A percentile compares a stretch with the other conserved stretches of the same genome.
phyloP scores from a whole-genome alignment of 2,329 filamentous ascomycete genomes.

The Eurotiales sp. region DNA sequence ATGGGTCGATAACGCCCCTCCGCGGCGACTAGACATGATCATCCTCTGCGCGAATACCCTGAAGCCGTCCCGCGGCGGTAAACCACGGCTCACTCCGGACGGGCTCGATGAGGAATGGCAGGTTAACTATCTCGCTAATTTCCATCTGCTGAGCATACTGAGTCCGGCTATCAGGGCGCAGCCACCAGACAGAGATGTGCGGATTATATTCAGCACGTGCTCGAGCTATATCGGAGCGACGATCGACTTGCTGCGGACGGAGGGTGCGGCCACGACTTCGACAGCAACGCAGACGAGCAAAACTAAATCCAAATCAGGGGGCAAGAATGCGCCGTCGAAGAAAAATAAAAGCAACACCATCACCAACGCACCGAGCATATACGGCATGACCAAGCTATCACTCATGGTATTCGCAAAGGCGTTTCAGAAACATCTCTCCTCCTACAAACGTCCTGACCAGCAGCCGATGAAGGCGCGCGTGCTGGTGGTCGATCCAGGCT shows the following conservation, averaged over 20 bases:
- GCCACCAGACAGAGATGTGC: conserved; percentile 87
- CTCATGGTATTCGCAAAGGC: conserved; percentile 85
- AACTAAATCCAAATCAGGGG: conserved; percentile 30
- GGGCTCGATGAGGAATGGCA: conserved; percentile 89
- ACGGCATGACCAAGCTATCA: conserved; percentile 66
- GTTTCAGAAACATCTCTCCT: conserved; percentile 86
- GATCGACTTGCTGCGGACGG: conserved; percentile 46
- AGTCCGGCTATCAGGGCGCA: conserved; percentile 87
- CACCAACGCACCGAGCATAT: conserved; percentile 40
- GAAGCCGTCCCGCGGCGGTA: conserved; percentile 51
- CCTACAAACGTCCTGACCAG: conserved; percentile 78
- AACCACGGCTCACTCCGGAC: conserved; percentile 61
- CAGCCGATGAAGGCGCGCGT: conserved; percentile 79
- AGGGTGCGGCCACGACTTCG: not conserved
- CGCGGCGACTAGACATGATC: conserved; percentile 83
- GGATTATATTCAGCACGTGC: conserved; percentile 82
- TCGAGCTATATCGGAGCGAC: conserved; percentile 79
- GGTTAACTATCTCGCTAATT: conserved; percentile 92
- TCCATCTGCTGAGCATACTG: conserved; percentile 87
- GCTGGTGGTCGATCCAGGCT: conserved; percentile 81
- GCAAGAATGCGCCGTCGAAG: conserved; percentile 13
- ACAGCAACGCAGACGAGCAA: conserved; percentile 26
- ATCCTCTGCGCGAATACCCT: conserved; percentile 80
- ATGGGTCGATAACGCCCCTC: conserved; percentile 95
- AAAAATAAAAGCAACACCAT: conserved; percentile 11